phyloP scores from a whole-genome alignment of 2,329 filamentous ascomycete species.

The Paracorniculantispora psalliotae region DNA sequence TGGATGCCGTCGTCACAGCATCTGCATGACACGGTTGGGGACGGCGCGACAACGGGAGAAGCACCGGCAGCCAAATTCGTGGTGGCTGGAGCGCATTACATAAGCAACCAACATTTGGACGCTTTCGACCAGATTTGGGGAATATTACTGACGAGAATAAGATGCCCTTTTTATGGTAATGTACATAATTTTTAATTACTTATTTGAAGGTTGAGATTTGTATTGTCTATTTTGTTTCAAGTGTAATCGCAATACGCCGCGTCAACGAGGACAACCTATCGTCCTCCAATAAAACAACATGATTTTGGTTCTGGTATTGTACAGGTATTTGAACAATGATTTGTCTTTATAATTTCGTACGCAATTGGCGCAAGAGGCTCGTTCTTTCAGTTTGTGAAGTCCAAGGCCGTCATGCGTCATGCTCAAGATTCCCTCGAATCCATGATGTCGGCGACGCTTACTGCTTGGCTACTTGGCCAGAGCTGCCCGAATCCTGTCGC shows the following conservation, averaged over 20 bases:
- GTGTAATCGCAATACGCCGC: conserved; percentile 11
- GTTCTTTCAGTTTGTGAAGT: not conserved
- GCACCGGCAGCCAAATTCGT: not conserved
- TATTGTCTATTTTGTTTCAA: conserved; percentile 13
- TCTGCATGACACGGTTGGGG: conserved; percentile 13
- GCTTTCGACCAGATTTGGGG: not conserved
- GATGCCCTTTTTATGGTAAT: not conserved
- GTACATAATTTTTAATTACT: not conserved
- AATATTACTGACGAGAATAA: too few relatives aligned
- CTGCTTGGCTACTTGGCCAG: conserved; percentile 65
- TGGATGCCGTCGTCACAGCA: conserved; percentile 1
- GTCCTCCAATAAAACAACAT: conserved; percentile 10
- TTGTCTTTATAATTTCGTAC: not conserved
- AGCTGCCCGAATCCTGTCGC: conserved; percentile 66
- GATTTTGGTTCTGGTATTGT: conserved; percentile 13
- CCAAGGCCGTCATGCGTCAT: not conserved
- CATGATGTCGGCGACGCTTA: conserved; percentile 70
- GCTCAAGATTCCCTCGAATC: not conserved
- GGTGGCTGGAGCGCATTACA: conserved; percentile 8
- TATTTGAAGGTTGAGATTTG: conserved; percentile 10
- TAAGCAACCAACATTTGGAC: conserved; percentile 1
- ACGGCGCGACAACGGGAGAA: conserved; percentile 7
- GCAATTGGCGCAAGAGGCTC: not conserved
- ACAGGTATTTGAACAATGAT: conserved; percentile 7
- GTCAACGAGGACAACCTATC: conserved; percentile 4